Evolutionary conservation across 2,329 filamentous ascomycete species (phyloP), one percentile per base, ranked within the genome.

Genomic region (Akanthomyces dipterigenus): DNA sequence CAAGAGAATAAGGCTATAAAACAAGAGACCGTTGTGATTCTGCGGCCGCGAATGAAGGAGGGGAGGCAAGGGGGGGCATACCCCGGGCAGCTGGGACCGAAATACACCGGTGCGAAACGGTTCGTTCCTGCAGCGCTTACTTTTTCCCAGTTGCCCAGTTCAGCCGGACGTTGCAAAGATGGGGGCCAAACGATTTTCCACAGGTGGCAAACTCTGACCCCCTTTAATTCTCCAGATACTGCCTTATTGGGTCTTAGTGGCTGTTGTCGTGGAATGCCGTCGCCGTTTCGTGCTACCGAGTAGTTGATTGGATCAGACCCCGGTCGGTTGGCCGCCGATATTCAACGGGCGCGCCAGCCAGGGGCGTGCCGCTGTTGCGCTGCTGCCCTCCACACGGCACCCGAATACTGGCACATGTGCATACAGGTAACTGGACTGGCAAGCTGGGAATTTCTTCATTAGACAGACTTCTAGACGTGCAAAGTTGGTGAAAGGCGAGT

Each of bases 201-300:
- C 26, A 58, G 46, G 57, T 60, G 48, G 48, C 38, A 46, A 60
- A 51, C 20, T 20, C 5, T 12, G 38, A 6, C 22, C 57, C 40
- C 34, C 46, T 60, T 60, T 53, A 26, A 26, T 60, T 60, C 57
- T 60, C 57, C 57, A 60, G 57, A 54, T 60, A 53, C 57, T 54
- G 57, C 57, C 57, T 54, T 28, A 46, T 53, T 54, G 8, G 40
- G 57, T 3, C 18, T 34, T 60, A 60, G 56, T 34, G 57, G 14
- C 48, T 54, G n/a, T 46, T 45, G 26, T 42, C 28, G 31, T 28
- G 34, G 20, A 60, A 53, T 53, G 56, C 40, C 40, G 55, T 51
- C 34, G 48, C 36, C 49, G 48, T 54, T 60, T 54, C 22, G 24
- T 40, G 53, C 28, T 38, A 42, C 48, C 36, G 20, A 53, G 46